Percentiles rank a stretch among this genome's conserved stretches.
phyloP scores from a whole-genome alignment of 148 eudicot species.

The Fagopyrum homotropicum region DNA sequence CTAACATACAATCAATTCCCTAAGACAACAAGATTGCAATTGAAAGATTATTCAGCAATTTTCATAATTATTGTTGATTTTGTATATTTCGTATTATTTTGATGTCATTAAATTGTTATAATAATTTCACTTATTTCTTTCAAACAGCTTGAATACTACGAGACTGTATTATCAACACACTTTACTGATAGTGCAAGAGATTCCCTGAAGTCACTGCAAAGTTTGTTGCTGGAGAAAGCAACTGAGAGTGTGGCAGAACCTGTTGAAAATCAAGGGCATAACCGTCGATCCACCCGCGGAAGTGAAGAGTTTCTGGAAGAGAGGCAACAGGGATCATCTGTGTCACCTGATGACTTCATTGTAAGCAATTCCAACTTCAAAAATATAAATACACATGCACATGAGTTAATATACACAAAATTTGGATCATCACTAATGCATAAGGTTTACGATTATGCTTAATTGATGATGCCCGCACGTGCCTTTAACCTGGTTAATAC shows the following conservation, averaged over 20 bases:
- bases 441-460: too few species aligned
- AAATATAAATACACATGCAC: neutral
- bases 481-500: too few species aligned
- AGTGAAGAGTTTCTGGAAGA: conserved; percentile 85
- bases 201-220: conserved; percentile 82
- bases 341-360: conserved; percentile 96
- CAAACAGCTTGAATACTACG: conserved; percentile 87
- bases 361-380: conserved; percentile 37
- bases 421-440: neutral
- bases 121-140: neutral
- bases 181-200: conserved; percentile 79
- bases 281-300: conserved; percentile 72
- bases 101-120: neutral
- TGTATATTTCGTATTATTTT: neutral
- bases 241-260: conserved; percentile 70
- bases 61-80: neutral
- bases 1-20: too few species aligned
- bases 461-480: too few species aligned
- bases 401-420: neutral
- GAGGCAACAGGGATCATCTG: conserved; percentile 56
- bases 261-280: conserved; percentile 78
- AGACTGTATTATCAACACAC: conserved; percentile 80
- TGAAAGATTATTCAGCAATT: neutral
- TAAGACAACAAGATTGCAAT: too few species aligned
- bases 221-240: conserved; percentile 80